Percentiles rank a stretch among this genome's conserved stretches.
These are phyloP conservation scores for Clohesyomyces aquaticus DNA, from an alignment of 495 filamentous ascomycete species.

Conservation along the genomic window DNA sequence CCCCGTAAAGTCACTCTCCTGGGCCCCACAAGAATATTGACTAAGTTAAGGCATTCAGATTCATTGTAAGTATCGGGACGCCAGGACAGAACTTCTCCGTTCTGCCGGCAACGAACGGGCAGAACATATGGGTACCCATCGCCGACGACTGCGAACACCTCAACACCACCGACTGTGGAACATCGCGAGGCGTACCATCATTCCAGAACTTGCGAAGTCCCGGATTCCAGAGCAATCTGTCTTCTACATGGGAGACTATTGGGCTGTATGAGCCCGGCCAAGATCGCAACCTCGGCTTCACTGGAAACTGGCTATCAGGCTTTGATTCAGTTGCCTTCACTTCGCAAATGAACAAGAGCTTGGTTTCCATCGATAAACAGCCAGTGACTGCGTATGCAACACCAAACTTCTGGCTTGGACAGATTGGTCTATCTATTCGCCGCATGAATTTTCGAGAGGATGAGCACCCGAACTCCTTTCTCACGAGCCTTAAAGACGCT, in stretches of 20 bases:
- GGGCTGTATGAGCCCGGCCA: background rate
- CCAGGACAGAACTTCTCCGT: constrained; percentile 5
- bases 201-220: background rate
- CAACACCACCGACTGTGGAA: constrained; percentile 1
- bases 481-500: background rate
- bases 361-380: background rate
- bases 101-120: constrained; percentile 1
- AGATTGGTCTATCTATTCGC: background rate
- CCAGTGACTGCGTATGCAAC: constrained; percentile 10
- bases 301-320: constrained; percentile 9
- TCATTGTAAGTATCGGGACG: background rate
- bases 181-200: background rate
- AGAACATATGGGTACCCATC: background rate
- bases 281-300: constrained; percentile 9
- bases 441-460: constrained; percentile 2
- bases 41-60: background rate
- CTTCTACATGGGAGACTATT: constrained; percentile 5
- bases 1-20: background rate
- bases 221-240: constrained; percentile 8
- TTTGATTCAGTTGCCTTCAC: constrained; percentile 2
- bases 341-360: background rate
- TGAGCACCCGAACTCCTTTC: background rate
- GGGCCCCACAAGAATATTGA: background rate
- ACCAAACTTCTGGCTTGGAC: constrained; percentile 10
- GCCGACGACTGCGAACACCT: constrained; percentile 5